A percentile compares a stretch with the other conserved stretches of the same genome.
phyloP scores from a whole-genome alignment of 768 basidiomycete species.

The Boletus pseudo-olivaceus region DNA sequence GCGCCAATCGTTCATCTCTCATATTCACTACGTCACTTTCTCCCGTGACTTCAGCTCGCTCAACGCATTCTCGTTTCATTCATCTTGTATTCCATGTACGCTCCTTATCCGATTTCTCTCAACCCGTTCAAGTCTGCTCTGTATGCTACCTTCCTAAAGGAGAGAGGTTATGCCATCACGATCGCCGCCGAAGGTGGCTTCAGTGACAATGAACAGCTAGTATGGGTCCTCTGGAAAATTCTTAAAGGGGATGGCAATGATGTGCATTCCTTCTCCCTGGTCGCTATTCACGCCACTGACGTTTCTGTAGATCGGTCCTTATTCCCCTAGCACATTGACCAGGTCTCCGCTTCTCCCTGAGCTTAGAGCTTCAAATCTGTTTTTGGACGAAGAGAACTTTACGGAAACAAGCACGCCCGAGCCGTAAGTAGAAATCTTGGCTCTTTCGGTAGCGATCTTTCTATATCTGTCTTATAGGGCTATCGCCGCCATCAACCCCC shows the following conservation, averaged over 20 bases:
- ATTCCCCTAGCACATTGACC: constrained; percentile 71
- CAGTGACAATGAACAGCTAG: constrained; percentile 68
- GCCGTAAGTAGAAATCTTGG: constrained; percentile 34
- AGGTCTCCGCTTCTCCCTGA: constrained; percentile 73
- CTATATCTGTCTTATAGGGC: constrained; percentile 21
- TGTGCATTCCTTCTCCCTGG: constrained; percentile 35
- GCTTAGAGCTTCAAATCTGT: constrained; percentile 67
- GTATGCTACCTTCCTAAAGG: constrained; percentile 61
- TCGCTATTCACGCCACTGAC: constrained; percentile 3
- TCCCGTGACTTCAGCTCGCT: constrained; percentile 45
- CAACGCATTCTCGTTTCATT: constrained; percentile 76
- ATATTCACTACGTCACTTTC: constrained; percentile 13
- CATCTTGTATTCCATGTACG: constrained; percentile 76
- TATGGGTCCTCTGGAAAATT: constrained; percentile 88
- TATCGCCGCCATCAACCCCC: constrained; percentile 5
- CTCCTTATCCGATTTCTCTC: constrained; percentile 72
- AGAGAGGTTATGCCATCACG: constrained; percentile 58
- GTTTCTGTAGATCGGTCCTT: constrained; percentile 67
- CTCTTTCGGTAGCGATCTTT: constrained; percentile 1
- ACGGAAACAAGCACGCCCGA: constrained; percentile 42
- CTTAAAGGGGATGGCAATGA: constrained; percentile 79
- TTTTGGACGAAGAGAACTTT: constrained; percentile 62
- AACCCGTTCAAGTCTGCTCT: constrained; percentile 81
- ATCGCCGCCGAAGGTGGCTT: constrained; percentile 46
- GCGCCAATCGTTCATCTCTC: constrained; percentile 13